Percentiles rank a stretch among this genome's conserved stretches.
Conservation (phyloP, 1,284 basidiomycete species). For the Cryptococcus neoformans region DNA sequence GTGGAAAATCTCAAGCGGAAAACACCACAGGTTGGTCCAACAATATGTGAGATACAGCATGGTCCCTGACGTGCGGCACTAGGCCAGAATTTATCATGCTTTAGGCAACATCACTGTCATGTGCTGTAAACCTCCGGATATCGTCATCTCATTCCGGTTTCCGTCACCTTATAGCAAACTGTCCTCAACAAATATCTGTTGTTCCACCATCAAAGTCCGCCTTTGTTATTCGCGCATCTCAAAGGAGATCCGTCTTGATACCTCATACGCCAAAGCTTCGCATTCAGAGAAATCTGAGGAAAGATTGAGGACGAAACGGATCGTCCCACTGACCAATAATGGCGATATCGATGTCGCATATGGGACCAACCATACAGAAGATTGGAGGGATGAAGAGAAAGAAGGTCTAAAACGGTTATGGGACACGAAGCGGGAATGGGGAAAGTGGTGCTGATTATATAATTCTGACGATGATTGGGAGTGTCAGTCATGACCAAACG, state of each 20-base stretch:
- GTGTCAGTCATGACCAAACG: background rate
- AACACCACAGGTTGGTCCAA: constrained; percentile 26
- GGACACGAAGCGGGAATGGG: constrained; percentile 22
- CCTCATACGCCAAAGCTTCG: background rate
- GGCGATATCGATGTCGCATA: background rate
- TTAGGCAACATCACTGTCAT: constrained; percentile 33
- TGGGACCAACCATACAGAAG: background rate
- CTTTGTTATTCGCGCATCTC: constrained; percentile 17
- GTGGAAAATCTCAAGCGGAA: constrained; percentile 30
- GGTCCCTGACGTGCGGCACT: background rate
- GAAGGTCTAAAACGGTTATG: constrained; percentile 26
- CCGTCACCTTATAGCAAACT: background rate
- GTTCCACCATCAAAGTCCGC: constrained; percentile 8
- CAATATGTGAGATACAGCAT: too few species aligned
- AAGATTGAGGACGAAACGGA: constrained; percentile 12
- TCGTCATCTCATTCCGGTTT: constrained; percentile 25
- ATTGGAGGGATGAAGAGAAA: constrained; percentile 24
- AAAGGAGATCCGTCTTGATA: constrained; percentile 11
- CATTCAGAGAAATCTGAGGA: background rate
- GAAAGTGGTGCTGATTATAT: constrained; percentile 5
- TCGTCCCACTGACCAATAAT: constrained; percentile 4
- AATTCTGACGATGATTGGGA: background rate
- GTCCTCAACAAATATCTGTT: too few species aligned
- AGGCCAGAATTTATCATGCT: constrained; percentile 35
- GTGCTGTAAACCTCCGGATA: constrained; percentile 37